These are phyloP conservation scores for Scutellospora calospora DNA, from an alignment of 371 early-diverging fungal species.

Conservation along the genomic window DNA sequence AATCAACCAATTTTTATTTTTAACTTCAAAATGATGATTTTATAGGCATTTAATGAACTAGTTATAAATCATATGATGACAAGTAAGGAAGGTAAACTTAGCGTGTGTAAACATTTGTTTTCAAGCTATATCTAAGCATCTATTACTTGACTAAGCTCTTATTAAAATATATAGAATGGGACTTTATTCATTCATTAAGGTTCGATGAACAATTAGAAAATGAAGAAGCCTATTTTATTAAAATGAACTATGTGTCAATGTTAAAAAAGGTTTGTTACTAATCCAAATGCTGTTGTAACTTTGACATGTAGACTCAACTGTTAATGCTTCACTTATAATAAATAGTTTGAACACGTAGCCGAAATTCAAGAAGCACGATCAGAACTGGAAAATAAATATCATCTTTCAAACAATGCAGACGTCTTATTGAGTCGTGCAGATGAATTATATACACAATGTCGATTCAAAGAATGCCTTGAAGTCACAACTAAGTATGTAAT, in stretches of 20 bases:
- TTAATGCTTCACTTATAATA: no score
- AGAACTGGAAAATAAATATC: constrained; percentile 56
- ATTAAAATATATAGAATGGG: constrained; percentile 60
- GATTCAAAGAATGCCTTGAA: constrained; percentile 64
- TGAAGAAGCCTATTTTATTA: constrained; percentile 66
- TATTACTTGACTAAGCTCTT: not conserved
- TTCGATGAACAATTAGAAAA: constrained; percentile 63
- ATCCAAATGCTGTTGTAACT: no score
- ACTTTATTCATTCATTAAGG: constrained; percentile 62
- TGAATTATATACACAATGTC: constrained; percentile 58
- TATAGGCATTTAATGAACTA: constrained; percentile 68
- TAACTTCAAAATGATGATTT: not conserved
- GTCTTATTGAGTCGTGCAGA: constrained; percentile 71
- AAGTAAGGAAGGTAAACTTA: constrained; percentile 62
- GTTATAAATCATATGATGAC: constrained; percentile 68
- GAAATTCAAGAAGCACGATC: constrained; percentile 57
- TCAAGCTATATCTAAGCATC: no score
- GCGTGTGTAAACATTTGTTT: not conserved
- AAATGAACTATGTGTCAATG: constrained; percentile 65
- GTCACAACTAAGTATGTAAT: constrained; percentile 64
- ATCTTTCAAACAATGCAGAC: constrained; percentile 63
- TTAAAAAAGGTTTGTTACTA: constrained; percentile 62
- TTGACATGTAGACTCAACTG: no score
- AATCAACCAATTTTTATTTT: not conserved
- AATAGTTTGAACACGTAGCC: constrained; percentile 53